A percentile compares a stretch with the other conserved stretches of the same genome.
Evolutionary conservation across 202 grass and related monocot genomes (phyloP).

Genomic region (Dendrocalamus latiflorus): DNA sequence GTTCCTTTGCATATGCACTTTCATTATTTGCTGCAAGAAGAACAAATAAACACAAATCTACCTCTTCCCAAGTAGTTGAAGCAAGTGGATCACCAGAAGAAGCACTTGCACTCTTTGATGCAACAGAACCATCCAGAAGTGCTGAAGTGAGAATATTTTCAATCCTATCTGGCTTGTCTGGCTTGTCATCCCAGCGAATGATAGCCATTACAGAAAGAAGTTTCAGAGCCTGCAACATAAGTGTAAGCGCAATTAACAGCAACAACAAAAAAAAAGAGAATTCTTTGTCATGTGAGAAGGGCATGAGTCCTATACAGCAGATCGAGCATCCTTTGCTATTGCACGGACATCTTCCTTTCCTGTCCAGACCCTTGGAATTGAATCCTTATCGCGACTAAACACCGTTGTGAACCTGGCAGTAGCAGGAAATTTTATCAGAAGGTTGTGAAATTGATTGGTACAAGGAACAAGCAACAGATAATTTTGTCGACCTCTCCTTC

Average conservation of each 20-base stretch:
- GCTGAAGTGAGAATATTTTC: conserved; percentile 55
- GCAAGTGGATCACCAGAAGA: conserved; percentile 66
- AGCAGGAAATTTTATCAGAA: conserved; percentile 6
- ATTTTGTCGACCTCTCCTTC: conserved; percentile 82
- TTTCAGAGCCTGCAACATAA: conserved; percentile 76
- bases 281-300: conserved; percentile 3
- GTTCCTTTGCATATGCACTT: conserved; percentile 6
- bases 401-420: conserved; percentile 70
- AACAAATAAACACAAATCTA: conserved; percentile 8
- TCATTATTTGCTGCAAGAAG: conserved; percentile 13
- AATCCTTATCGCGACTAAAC: conserved; percentile 95
- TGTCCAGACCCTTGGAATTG: conserved; percentile 95
- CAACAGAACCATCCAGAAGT: conserved; percentile 58
- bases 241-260: conserved; percentile 3
- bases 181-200: conserved; percentile 78
- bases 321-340: conserved; percentile 88
- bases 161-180: conserved; percentile 69
- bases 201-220: conserved; percentile 64
- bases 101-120: conserved; percentile 40
- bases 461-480: not conserved
- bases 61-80: conserved; percentile 93
- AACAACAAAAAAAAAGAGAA: not conserved
- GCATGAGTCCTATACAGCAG: conserved; percentile 46
- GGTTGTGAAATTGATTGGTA: not conserved
- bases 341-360: conserved; percentile 85